Evolutionary conservation across 31 red algal genomes (phyloP).

Genomic region (Porphyra umbilicalis): DNA sequence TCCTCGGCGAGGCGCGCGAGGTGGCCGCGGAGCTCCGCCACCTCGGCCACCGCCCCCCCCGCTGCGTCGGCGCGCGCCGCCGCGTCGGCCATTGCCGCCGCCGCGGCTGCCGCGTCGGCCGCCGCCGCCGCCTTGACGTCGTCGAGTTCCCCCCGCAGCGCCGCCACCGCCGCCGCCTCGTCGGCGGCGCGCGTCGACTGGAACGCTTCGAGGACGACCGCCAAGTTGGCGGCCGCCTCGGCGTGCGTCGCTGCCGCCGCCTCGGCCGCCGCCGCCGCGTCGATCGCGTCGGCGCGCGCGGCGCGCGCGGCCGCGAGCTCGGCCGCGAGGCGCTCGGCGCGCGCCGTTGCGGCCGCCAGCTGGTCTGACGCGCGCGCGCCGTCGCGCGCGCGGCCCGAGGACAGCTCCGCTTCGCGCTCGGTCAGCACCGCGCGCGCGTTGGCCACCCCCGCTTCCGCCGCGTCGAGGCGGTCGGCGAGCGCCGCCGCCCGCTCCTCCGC

Average conservation of each 20-base stretch:
- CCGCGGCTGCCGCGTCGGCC: constrained; percentile 12
- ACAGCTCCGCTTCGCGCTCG: constrained; percentile 35
- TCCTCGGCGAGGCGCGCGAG: constrained; percentile 60
- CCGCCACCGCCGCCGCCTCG: constrained; percentile 38
- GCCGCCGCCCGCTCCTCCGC: constrained; percentile 56
- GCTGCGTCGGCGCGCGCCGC: constrained; percentile 24
- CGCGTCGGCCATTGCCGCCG: constrained; percentile 19
- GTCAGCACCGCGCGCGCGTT: constrained; percentile 45
- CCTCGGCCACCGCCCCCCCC: constrained; percentile 36
- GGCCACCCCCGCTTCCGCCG: constrained; percentile 43
- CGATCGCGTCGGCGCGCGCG: neutral
- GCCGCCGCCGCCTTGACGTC: constrained; percentile 11
- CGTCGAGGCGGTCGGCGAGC: constrained; percentile 48
- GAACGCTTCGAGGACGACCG: constrained; percentile 67
- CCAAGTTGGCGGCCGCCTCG: constrained; percentile 7
- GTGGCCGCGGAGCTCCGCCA: constrained; percentile 50
- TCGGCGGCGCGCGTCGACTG: constrained; percentile 40
- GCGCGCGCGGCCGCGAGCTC: neutral
- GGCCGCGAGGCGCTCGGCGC: neutral
- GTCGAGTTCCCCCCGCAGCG: constrained; percentile 37
- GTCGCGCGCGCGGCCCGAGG: constrained; percentile 23
- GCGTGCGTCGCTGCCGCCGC: neutral
- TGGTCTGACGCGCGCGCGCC: constrained; percentile 36
- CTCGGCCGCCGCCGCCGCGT: neutral
- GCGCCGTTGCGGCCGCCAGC: constrained; percentile 9